These are phyloP conservation scores for Kuraishia molischiana DNA, from an alignment of 805 yeast genomes.

Conservation along the genomic window DNA sequence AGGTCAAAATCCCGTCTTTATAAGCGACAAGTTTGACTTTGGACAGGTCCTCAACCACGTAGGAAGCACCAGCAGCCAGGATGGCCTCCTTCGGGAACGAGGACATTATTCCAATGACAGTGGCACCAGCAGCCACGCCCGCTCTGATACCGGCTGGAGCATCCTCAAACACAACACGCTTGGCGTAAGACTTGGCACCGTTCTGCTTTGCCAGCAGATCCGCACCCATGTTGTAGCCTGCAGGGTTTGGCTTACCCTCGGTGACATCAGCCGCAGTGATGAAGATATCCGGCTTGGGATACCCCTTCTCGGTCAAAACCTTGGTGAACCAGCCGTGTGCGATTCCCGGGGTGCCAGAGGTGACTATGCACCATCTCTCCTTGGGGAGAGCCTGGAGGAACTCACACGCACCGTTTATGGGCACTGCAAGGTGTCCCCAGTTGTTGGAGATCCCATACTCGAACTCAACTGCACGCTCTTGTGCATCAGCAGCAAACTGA, in stretches of 20 bases:
- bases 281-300: slow-evolving; percentile 55
- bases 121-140: slow-evolving; percentile 77
- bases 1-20: slow-evolving; percentile 1
- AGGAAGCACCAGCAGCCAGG: slow-evolving; percentile 69
- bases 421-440: slow-evolving; percentile 63
- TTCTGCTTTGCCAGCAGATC: slow-evolving; percentile 29
- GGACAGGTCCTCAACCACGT: slow-evolving; percentile 66
- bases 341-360: slow-evolving; percentile 70
- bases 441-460: slow-evolving; percentile 64
- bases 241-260: slow-evolving; percentile 81
- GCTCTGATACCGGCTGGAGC: slow-evolving; percentile 85
- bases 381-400: slow-evolving; percentile 47
- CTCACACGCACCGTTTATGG: slow-evolving; percentile 68
- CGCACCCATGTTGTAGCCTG: slow-evolving; percentile 63
- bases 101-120: slow-evolving; percentile 75
- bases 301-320: slow-evolving; percentile 41
- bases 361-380: slow-evolving; percentile 79
- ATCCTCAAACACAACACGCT: slow-evolving; percentile 71
- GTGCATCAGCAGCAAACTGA: slow-evolving; percentile 56
- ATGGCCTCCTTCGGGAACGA: slow-evolving; percentile 64
- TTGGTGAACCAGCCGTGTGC: slow-evolving; percentile 71
- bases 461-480: slow-evolving; percentile 38
- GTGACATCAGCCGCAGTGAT: slow-evolving; percentile 75
- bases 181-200: slow-evolving; percentile 13
- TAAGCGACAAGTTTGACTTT: slow-evolving; percentile 35